phyloP scores from a whole-genome alignment of 2,329 filamentous ascomycete genomes.

The Fusarium multiceps region DNA sequence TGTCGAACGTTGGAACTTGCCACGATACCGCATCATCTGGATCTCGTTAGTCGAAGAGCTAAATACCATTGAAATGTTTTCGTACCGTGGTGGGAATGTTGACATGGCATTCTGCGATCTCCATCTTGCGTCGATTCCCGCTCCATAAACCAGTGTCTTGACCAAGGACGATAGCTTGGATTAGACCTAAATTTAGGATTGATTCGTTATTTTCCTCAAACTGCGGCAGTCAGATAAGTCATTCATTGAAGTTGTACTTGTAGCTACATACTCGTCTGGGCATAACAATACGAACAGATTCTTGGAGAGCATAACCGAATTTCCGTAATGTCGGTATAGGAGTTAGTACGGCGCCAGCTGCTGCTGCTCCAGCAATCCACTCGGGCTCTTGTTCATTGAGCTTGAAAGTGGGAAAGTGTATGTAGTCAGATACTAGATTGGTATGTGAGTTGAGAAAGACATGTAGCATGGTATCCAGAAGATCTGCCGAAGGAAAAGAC shows the following conservation, averaged over 20 bases:
- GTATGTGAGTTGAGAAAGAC: constrained; percentile 68
- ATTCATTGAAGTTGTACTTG: background rate
- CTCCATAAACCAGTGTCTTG: constrained; percentile 66
- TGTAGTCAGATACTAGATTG: constrained; percentile 67
- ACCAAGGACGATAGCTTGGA: constrained; percentile 61
- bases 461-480: constrained; percentile 71
- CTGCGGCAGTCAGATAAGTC: constrained; percentile 38
- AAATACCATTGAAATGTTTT: background rate
- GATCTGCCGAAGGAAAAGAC: constrained; percentile 70
- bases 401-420: constrained; percentile 70
- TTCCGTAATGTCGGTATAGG: constrained; percentile 68
- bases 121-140: constrained; percentile 66
- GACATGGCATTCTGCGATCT: constrained; percentile 64
- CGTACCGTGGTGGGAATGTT: constrained; percentile 59
- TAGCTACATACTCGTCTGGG: constrained; percentile 46
- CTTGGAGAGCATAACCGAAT: constrained; percentile 68
- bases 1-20: constrained; percentile 67
- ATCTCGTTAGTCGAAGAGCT: constrained; percentile 25
- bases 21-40: constrained; percentile 66
- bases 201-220: constrained; percentile 63
- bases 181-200: constrained; percentile 59
- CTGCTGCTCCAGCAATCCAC: constrained; percentile 68
- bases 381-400: constrained; percentile 67
- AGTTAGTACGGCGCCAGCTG: constrained; percentile 69
- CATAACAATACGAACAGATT: constrained; percentile 59